Base-by-base conservation (phyloP, 2,329 filamentous ascomycete genomes). In the Colletotrichum limetticola region DNA sequence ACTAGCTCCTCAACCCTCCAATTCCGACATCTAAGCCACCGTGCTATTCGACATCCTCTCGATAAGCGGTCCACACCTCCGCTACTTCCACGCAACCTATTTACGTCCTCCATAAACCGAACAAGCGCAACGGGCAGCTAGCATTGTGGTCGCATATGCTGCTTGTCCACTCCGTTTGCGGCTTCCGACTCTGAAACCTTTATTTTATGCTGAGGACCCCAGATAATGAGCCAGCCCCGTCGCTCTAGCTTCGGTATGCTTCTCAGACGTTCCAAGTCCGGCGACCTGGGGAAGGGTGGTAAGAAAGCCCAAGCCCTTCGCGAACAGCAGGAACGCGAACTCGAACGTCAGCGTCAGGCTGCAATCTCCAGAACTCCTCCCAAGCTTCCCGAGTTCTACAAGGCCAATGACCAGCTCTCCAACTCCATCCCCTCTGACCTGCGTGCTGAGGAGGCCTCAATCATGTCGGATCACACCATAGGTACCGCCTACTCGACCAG, bases 251-350 rank as follows among this genome's bases (percentile, higher is more conserved):
- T 89, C 83, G 86, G 86, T 78, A 88, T 89, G 83, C 88, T 94
- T 79, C 87, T 93, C 75, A 88, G 91, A 82, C 90, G 92, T 77
- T 89, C 89, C 80, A 93, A 93, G 80, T 93, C 91, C 71, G 89
- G 88, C 73, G 91, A 94, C 76, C 81, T 93, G 71, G 87, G 87
- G 77, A 90, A 89, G 77, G 86, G 85, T 75, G 86, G 85, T 81
- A 91, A 88, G 82, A 92, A 91, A 85, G 86, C 85, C 79, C 87
- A 90, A 82, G 85, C 89, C 76, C 77, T 83, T 76, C 84, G 83
- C 76, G 86, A 88, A 76, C 85, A 85, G 75, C 70, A 72, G 46
- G 70, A 72, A 69, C 69, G 69, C 59, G 86, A 88, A 78, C 81
- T 86, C 69, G 85, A 88, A 78, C 85, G 86, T 75, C 86, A 87